Evolutionary conservation across 257 asterid species (phyloP), one percentile per base, ranked within the genome.

Genomic region (Scutellaria minor): DNA sequence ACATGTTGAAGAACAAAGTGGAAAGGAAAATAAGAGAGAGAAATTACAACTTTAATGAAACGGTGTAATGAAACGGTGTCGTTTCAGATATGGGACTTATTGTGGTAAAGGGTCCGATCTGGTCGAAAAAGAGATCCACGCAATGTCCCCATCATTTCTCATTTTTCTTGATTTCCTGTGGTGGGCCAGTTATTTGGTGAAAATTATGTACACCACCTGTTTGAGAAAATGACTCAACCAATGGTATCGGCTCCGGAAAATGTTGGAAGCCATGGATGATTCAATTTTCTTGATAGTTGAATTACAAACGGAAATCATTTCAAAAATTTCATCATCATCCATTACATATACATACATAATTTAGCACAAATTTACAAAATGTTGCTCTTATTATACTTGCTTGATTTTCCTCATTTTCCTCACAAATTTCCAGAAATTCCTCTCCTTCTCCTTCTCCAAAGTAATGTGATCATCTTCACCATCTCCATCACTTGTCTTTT

Each of bases 371-470:
- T 7, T 72, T 22, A 66, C 76, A 46, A 42, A 24, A 7, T 9
- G 64, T 62, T 13, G 1, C 27, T 72, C 70, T 78, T 71, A 24
- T 5, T 48, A 41, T 53, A 13, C 41, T 58, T 8, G 57, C 8
- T 64, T 45, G 44, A 62, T 68, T 55, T 6, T 78, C 2, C 35
- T 61, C 18, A 72, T 46, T 5, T 6, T 71, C 39, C 52, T 69
- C 4, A 68, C 40, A 60, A 60, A 10, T 42, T 31, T 57, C 64
- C 76, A 81, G 35, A 66, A 60, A 63, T 69, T 61, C 2, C 66
- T 51, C 47, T 73, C 73, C 35, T 70, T 56, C 4, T 63, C 57
- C 65, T 64, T 73, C 9, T 76, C 74, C 6, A n/a, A n/a, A 4
- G 37, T 31, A 31, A 59, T 68, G 40, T 1, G 3, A 27, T 11